Evolutionary conservation across 108 stramenopile genomes (phyloP).

Genomic region (Cyclostephanos invisitatus): DNA sequence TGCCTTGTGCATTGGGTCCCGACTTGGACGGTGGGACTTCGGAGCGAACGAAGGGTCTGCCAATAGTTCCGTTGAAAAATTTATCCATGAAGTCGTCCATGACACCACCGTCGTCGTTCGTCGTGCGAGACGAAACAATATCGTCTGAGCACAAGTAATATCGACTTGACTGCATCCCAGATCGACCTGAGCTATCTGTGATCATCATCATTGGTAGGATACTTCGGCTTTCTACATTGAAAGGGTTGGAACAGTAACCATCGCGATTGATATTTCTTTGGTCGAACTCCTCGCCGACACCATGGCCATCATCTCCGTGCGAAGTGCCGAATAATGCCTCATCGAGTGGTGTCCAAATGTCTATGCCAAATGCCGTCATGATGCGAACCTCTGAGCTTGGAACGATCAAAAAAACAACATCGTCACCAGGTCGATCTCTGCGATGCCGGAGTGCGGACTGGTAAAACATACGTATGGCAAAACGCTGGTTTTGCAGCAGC

Average conservation of each 20-base stretch:
- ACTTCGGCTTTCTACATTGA: conserved; percentile 2
- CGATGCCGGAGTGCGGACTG: conserved; percentile 44
- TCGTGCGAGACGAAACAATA: conserved; percentile 8
- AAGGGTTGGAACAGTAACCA: conserved; percentile 22
- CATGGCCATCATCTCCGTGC: neutral
- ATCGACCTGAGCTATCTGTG: conserved; percentile 52
- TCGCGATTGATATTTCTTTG: neutral
- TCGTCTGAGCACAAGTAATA: conserved; percentile 55
- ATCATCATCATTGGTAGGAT: conserved; percentile 57
- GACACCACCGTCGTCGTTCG: conserved; percentile 22
- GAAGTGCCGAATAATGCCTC: conserved; percentile 28
- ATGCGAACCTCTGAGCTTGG: conserved; percentile 65
- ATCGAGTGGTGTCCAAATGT: conserved; percentile 72
- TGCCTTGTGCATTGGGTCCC: neutral
- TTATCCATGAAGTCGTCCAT: conserved; percentile 46
- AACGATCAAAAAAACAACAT: conserved; percentile 68
- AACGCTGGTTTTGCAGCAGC: conserved; percentile 24
- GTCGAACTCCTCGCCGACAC: neutral
- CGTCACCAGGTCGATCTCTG: conserved; percentile 17
- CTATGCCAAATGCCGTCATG: conserved; percentile 71
- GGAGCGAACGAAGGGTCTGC: conserved; percentile 33
- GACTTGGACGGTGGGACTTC: neutral
- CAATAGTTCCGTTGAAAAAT: conserved; percentile 39
- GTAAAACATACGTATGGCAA: conserved; percentile 51
- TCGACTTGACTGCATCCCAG: conserved; percentile 26